Evolutionary conservation across 1,284 basidiomycete genomes (phyloP).

Genomic region (Xerocomus amazonicus): DNA sequence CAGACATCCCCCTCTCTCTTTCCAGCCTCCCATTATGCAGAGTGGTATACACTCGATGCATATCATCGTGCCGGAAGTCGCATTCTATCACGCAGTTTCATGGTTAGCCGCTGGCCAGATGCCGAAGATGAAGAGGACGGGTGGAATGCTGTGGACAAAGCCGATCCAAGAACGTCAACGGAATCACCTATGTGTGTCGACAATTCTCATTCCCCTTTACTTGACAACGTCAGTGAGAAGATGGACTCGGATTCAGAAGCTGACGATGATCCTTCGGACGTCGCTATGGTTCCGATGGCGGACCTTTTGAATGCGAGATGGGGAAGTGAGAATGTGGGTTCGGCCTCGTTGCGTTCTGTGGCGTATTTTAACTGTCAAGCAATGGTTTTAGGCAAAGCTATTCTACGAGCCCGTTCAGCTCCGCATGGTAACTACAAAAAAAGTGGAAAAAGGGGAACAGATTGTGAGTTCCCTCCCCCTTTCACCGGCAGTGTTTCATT

Average conservation of each 20-base stretch:
- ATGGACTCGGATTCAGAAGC: slow-evolving; percentile 55
- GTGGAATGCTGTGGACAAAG: slow-evolving; percentile 28
- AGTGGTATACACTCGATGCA: slow-evolving; percentile 66
- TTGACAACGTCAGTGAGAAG: slow-evolving; percentile 20
- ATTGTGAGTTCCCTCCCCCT: slow-evolving; percentile 56
- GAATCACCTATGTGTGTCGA: slow-evolving; percentile 55
- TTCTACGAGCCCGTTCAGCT: slow-evolving; percentile 76
- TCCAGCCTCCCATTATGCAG: slow-evolving; percentile 41
- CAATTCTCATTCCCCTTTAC: slow-evolving; percentile 21
- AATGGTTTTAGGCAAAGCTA: slow-evolving; percentile 63
- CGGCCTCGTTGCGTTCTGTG: background rate
- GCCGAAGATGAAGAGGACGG: slow-evolving; percentile 27
- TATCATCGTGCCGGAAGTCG: slow-evolving; percentile 93
- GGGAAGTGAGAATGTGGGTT: slow-evolving; percentile 78
- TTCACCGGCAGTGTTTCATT: background rate
- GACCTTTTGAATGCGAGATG: slow-evolving; percentile 91
- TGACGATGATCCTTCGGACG: slow-evolving; percentile 62
- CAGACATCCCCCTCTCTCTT: slow-evolving; percentile 76
- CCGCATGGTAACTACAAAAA: slow-evolving; percentile 79
- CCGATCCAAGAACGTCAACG: slow-evolving; percentile 29
- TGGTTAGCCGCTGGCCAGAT: slow-evolving; percentile 59
- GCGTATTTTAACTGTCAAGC: too few species aligned
- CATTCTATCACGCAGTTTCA: slow-evolving; percentile 91
- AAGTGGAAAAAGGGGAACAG: slow-evolving; percentile 79
- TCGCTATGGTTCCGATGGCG: slow-evolving; percentile 96